Conservation (phyloP, 257 asterid species). For the Ilex aquifolium region DNA sequence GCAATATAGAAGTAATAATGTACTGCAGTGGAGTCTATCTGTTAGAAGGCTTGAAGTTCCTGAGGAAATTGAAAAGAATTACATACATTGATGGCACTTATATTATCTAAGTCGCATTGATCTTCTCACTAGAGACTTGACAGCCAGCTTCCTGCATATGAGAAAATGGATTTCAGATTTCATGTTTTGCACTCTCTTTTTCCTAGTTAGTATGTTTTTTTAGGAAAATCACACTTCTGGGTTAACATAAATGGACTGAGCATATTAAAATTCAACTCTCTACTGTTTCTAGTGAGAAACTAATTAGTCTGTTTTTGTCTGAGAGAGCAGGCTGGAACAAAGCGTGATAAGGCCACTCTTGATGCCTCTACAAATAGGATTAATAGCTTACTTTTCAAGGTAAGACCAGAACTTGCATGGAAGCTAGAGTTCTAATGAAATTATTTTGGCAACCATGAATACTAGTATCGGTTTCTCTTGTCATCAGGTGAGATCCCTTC, state of each 20-base stretch:
- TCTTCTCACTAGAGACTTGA: too few species aligned
- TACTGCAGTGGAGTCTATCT: too few species aligned
- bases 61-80: too few species aligned
- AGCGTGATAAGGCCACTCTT: conserved; percentile 60
- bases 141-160: too few species aligned
- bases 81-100: too few species aligned
- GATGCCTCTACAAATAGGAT: conserved; percentile 66
- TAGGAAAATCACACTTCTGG: not conserved
- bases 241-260: not conserved
- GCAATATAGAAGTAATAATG: too few species aligned
- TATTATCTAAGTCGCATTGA: too few species aligned
- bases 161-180: too few species aligned
- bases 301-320: conserved; percentile 11
- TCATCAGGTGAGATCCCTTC: conserved; percentile 72
- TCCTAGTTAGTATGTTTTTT: too few species aligned
- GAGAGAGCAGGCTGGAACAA: conserved; percentile 62
- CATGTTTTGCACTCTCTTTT: too few species aligned
- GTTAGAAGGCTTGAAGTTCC: too few species aligned
- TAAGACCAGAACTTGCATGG: conserved; percentile 14
- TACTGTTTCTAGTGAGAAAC: conserved; percentile 2
- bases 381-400: conserved; percentile 75
- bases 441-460: not conserved
- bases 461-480: not conserved
- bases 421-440: conserved; percentile 3
- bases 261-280: conserved; percentile 1